phyloP scores from a whole-genome alignment of 768 basidiomycete genomes.

The Lactarius psammicola region DNA sequence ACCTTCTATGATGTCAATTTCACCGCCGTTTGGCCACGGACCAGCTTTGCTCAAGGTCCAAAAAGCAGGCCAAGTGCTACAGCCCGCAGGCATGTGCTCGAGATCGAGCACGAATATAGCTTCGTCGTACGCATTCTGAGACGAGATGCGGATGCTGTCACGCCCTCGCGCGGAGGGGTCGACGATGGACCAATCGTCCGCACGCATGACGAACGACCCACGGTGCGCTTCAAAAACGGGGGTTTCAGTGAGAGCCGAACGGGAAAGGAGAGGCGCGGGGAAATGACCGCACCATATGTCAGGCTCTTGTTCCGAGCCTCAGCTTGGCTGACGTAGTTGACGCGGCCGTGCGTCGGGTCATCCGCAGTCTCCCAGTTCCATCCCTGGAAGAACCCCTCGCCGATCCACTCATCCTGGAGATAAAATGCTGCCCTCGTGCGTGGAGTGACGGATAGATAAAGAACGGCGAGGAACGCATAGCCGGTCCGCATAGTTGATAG shows the following conservation, averaged over 20 bases:
- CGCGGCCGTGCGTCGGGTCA: constrained; percentile 63
- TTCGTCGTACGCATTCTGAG: constrained; percentile 45
- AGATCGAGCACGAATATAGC: constrained; percentile 52
- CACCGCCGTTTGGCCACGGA: constrained; percentile 60
- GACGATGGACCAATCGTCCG: constrained; percentile 45
- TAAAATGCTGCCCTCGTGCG: constrained; percentile 12
- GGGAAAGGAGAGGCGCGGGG: background rate
- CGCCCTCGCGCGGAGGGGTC: constrained; percentile 45
- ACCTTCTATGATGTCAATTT: constrained; percentile 64
- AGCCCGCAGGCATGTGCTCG: constrained; percentile 60
- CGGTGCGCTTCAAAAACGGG: constrained; percentile 35
- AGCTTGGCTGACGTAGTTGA: constrained; percentile 52
- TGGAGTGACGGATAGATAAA: constrained; percentile 10
- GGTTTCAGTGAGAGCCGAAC: background rate
- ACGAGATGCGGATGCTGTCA: constrained; percentile 54
- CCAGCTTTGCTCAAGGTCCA: constrained; percentile 53
- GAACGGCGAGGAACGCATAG: constrained; percentile 28
- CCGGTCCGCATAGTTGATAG: constrained; percentile 36
- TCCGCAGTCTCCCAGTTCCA: constrained; percentile 51
- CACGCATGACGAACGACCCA: constrained; percentile 57
- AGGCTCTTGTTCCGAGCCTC: constrained; percentile 46
- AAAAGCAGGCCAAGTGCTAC: constrained; percentile 62
- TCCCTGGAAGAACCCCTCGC: constrained; percentile 44
- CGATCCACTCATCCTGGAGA: constrained; percentile 32
- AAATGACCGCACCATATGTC: constrained; percentile 42